A percentile compares a stretch with the other conserved stretches of the same genome.
Conservation (phyloP, 1,139 yeast genomes). For the Saccharomycopsis hybrid region DNA sequence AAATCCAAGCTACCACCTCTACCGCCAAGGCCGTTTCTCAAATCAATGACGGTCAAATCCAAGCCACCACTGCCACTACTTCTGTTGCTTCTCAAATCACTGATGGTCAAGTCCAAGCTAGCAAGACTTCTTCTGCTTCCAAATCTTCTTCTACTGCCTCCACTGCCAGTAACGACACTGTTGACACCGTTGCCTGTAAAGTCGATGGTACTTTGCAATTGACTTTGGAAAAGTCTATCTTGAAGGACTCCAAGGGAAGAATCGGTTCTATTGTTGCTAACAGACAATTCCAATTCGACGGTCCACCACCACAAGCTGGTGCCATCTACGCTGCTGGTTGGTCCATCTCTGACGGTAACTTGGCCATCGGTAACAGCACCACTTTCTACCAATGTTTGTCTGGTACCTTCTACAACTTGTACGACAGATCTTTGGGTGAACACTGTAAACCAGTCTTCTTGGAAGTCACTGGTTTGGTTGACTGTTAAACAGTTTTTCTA, state of each 20-base stretch:
- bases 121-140: slow-evolving; percentile 30
- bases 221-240: slow-evolving; percentile 45
- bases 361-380: slow-evolving; percentile 61
- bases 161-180: slow-evolving; percentile 27
- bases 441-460: slow-evolving; percentile 65
- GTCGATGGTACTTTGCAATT: slow-evolving; percentile 47
- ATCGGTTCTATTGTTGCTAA: slow-evolving; percentile 78
- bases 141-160: slow-evolving; percentile 28
- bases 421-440: slow-evolving; percentile 58
- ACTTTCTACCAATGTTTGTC: slow-evolving; percentile 75
- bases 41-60: slow-evolving; percentile 35
- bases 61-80: slow-evolving; percentile 33
- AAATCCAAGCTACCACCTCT: slow-evolving; percentile 33
- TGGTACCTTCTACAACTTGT: slow-evolving; percentile 77
- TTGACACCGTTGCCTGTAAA: slow-evolving; percentile 39
- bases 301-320: slow-evolving; percentile 91
- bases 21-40: slow-evolving; percentile 30
- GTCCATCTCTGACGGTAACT: slow-evolving; percentile 59
- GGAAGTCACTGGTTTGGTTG: slow-evolving; percentile 55
- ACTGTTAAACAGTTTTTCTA: slow-evolving; percentile 35
- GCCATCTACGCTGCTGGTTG: slow-evolving; percentile 83
- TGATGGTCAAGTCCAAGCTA: slow-evolving; percentile 45
- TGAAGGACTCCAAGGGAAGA: slow-evolving; percentile 62
- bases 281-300: slow-evolving; percentile 85
- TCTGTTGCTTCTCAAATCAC: slow-evolving; percentile 37